These are phyloP conservation scores for Henckelia pumila DNA, from an alignment of 257 asterid species.

Conservation along the genomic window DNA sequence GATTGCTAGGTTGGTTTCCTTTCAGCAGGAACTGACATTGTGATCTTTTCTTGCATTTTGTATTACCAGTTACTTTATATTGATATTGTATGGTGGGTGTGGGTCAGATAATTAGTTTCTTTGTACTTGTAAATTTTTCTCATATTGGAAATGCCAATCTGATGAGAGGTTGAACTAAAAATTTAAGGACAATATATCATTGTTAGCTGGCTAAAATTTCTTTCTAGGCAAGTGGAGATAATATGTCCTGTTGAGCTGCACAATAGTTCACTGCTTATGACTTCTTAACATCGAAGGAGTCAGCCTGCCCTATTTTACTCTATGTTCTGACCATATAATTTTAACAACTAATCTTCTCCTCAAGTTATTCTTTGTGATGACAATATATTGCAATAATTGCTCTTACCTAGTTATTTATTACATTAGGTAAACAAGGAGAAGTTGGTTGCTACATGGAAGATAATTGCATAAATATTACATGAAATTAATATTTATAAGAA, in stretches of 20 bases:
- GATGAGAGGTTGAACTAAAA: no score
- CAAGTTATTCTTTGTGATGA: neutral
- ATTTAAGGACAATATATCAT: no score
- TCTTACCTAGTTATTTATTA: neutral
- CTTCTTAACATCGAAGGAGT: neutral
- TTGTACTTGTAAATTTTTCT: no score
- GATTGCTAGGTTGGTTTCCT: no score
- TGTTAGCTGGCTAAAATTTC: no score
- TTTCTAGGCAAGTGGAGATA: neutral
- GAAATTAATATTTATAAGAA: neutral
- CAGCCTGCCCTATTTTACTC: neutral
- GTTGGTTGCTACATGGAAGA: neutral
- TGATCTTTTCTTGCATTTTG: no score
- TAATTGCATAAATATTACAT: neutral
- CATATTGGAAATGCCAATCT: no score
- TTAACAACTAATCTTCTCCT: neutral
- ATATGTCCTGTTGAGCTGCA: neutral
- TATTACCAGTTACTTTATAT: neutral
- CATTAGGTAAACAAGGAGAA: conserved; percentile 5
- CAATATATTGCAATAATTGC: neutral
- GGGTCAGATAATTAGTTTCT: neutral
- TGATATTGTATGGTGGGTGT: neutral
- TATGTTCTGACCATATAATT: conserved; percentile 7
- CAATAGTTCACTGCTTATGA: neutral
- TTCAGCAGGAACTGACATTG: no score